Evolutionary conservation across 495 filamentous ascomycete species (phyloP), one percentile per base, ranked within the genome.

Genomic region (Trypethelium eluteriae): DNA sequence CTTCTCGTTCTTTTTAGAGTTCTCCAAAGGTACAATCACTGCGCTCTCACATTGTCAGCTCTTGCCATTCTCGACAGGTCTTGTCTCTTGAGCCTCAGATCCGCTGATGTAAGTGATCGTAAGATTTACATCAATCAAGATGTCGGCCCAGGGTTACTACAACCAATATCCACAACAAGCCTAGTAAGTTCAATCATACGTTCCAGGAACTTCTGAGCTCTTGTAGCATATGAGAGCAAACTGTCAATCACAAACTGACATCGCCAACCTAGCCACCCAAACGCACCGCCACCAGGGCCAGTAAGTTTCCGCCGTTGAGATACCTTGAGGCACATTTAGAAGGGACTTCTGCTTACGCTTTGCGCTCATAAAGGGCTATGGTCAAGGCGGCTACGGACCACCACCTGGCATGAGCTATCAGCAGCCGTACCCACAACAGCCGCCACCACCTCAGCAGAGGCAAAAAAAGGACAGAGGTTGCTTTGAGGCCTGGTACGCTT

Each of bases 401-500:
- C 49, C 11, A 18, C n/a, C 25, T 25, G 25, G 14, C 0, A 11
- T n/a, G 32, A 0, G 11, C 3, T 59, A 59, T 59, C 53, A 34
- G 36, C 53, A 59, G 53, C 25, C 7, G 9, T 36, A 34, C 5
- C 53, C n/a, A 1, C 53, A 34, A 59, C 18, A 59, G 3, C 3
- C 11, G n/a, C 53, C 11, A 36, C 25, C 53, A 36, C 53, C 53
- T 7, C 53, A 34, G 7, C 53, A 34, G 32, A 59, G 32, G 53
- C 53, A 34, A 59, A 59, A 59, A 32, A 59, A 18, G 32, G 53
- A 59, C 32, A 59, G 18, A 36, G 32, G 32, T 14, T 59, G 53
- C 32, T 59, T 59, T 36, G 53, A 59, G 36, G 53, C 53, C 7
- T 59, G 53, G 53, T 59, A 59, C 14, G 32, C 32, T 35, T 10